Evolutionary conservation across 371 early-diverging fungal species (phyloP).

Genomic region (Mucor circinelloides): DNA sequence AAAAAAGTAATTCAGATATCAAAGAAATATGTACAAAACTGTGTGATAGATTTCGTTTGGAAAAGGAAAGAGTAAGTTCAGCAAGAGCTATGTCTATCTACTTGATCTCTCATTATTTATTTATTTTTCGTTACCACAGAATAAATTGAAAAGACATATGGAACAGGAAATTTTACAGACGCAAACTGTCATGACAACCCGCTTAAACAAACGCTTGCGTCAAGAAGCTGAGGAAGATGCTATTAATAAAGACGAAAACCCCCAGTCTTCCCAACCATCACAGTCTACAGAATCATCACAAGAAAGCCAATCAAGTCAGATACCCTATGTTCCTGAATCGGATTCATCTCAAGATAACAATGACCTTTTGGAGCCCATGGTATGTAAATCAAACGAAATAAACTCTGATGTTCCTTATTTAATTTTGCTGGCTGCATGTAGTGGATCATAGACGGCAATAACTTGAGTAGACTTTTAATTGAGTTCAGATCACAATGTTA

Average conservation of each 20-base stretch:
- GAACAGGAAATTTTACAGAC: conserved; percentile 4
- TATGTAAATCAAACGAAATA: conserved; percentile 16
- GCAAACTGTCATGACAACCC: conserved; percentile 10
- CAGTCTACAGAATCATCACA: conserved; percentile 2
- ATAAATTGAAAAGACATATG: conserved; percentile 4
- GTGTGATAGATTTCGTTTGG: background rate
- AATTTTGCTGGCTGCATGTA: conserved; percentile 11
- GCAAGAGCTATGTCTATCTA: conserved; percentile 10
- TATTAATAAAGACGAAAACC: conserved; percentile 6
- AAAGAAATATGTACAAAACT: background rate
- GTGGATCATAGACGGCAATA: conserved; percentile 13
- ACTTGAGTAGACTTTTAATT: conserved; percentile 12
- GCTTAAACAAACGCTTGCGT: conserved; percentile 9
- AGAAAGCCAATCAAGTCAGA: conserved; percentile 12
- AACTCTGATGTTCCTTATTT: conserved; percentile 7
- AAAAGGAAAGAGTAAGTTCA: conserved; percentile 9
- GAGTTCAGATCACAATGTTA: conserved; percentile 6
- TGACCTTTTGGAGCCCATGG: conserved; percentile 92
- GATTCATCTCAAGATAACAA: conserved; percentile 91
- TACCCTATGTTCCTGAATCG: conserved; percentile 5
- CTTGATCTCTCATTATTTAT: background rate
- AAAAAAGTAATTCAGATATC: background rate
- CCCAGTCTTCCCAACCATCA: conserved; percentile 5
- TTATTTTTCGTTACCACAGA: background rate
- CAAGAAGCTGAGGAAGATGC: conserved; percentile 3